Percentiles rank a stretch among this genome's conserved stretches.
Conservation (phyloP, 2,329 filamentous ascomycete genomes). For the Pseudogymnoascus sp. region DNA sequence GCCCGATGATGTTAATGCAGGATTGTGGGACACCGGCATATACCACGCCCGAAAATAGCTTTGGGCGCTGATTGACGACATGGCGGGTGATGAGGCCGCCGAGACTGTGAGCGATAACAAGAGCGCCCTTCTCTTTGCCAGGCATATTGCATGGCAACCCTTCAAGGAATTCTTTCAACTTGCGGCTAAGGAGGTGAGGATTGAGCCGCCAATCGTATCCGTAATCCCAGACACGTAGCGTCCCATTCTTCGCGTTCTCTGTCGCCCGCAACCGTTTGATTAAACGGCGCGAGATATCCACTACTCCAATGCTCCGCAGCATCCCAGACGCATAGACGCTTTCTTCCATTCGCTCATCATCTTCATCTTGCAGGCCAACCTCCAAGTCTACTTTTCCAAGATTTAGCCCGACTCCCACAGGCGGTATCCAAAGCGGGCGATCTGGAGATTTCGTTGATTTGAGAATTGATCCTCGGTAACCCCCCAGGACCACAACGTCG, state of each 20-base stretch:
- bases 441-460: constrained; percentile 73
- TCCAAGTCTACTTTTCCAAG: constrained; percentile 86
- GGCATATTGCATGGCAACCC: constrained; percentile 64
- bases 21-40: constrained; percentile 79
- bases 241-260: constrained; percentile 63
- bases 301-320: constrained; percentile 82
- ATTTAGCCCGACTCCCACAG: constrained; percentile 85
- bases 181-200: constrained; percentile 63
- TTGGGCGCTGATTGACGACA: constrained; percentile 74
- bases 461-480: constrained; percentile 83
- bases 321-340: constrained; percentile 80
- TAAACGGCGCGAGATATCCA: constrained; percentile 77
- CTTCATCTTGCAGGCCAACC: constrained; percentile 70
- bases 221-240: constrained; percentile 75
- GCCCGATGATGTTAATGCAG: constrained; percentile 86
- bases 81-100: constrained; percentile 83
- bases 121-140: constrained; percentile 54
- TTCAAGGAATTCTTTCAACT: constrained; percentile 65
- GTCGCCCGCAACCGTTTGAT: constrained; percentile 69
- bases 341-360: constrained; percentile 75
- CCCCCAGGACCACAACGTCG: constrained; percentile 80
- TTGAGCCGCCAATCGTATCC: constrained; percentile 93
- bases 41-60: constrained; percentile 76
- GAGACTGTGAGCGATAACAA: constrained; percentile 77
- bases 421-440: constrained; percentile 78